A percentile compares a stretch with the other conserved stretches of the same genome.
These are phyloP conservation scores for Saccharomyces mikatae DNA, from an alignment of 805 yeast species.

Conservation along the genomic window DNA sequence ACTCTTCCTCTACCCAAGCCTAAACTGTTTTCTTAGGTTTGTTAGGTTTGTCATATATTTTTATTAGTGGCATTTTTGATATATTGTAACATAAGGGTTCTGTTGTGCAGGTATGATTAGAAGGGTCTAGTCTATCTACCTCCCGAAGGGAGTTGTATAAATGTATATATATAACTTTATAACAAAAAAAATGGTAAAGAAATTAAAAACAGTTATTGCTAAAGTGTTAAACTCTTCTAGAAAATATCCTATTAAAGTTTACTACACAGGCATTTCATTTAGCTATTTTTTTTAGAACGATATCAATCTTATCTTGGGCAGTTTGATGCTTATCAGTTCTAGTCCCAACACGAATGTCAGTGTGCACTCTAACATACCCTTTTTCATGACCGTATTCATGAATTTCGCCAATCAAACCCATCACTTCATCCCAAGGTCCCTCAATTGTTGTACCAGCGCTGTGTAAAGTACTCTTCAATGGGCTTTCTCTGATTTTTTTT, in stretches of 20 bases:
- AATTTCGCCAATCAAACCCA: slow-evolving; percentile 65
- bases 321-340: slow-evolving; percentile 67
- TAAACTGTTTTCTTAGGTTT: slow-evolving; percentile 12
- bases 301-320: slow-evolving; percentile 63
- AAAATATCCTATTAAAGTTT: neutral
- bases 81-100: neutral
- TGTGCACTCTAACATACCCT: slow-evolving; percentile 73
- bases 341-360: slow-evolving; percentile 82
- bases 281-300: slow-evolving; percentile 47
- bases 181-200: neutral
- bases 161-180: slow-evolving; percentile 4
- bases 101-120: neutral
- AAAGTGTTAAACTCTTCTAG: neutral
- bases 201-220: neutral
- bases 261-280: slow-evolving; percentile 10
- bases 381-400: slow-evolving; percentile 64
- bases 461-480: slow-evolving; percentile 62
- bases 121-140: neutral
- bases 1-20: slow-evolving; percentile 58
- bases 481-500: slow-evolving; percentile 50
- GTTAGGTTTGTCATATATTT: neutral
- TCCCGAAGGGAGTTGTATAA: neutral
- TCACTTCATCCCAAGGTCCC: slow-evolving; percentile 90
- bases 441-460: slow-evolving; percentile 89
- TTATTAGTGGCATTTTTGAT: neutral